Evolutionary conservation across 2,329 filamentous ascomycete species (phyloP), one percentile per base, ranked within the genome.

Genomic region (Escovopsis weberi): DNA sequence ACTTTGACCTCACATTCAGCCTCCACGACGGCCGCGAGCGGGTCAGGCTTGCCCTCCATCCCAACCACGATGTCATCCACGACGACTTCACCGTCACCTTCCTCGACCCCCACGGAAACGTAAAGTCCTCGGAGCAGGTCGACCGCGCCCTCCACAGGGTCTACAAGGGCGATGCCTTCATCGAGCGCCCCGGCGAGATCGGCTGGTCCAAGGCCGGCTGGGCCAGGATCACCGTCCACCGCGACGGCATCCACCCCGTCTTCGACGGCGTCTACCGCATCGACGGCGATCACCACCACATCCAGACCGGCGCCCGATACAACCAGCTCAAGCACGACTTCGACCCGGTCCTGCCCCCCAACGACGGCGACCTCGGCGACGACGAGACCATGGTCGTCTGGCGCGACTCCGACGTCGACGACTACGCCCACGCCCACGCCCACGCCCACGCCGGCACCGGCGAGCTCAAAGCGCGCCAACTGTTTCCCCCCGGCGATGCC

Each of bases 241-340:
- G 71, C 48, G 91, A 98, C 63, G 91, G 91, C 2, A 61, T 68
- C 36, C 58, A 74, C 12, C 91, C 91, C 19, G 61, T 94, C 28
- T 98, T 98, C 52, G 85, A 95, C 60, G 91, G 91, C 42, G 82
- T 82, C 3, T 95, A 96, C 59, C 79, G 81, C 32, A 65, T 96
- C 33, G 67, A 83, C 54, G 78, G 82, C 43, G 78, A 94, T 56
- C 78, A 88, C 52, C 87, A 98, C 61, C 86, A 96, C 59, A 70
- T 98, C 41, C 82, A 93, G 55, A 77, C 85, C 26, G 75, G 74
- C 48, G 72, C 73, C 26, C 81, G 78, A 47, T 98, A 91, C 56
- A 70, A 75, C 56, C 70, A 75, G 50, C 87, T 85, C 38, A 81
- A 75, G 55, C 76, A 85, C 47, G 59, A 65, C 19, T 65, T 79